Base-by-base conservation (phyloP, 306 rosid species). In the Spatholobus suberectus region DNA sequence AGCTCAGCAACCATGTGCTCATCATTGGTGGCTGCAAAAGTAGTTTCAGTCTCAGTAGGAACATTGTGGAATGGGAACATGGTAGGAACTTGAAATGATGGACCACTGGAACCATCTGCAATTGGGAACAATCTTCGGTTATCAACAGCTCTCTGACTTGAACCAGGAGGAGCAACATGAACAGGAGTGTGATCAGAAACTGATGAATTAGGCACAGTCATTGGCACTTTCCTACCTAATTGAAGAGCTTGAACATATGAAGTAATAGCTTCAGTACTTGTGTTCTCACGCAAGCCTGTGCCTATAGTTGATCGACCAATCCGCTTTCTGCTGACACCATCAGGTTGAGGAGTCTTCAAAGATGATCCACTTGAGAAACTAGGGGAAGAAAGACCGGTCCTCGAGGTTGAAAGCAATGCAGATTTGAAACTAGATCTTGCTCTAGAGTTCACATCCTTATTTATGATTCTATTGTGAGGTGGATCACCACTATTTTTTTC, bases 291-390 rank as follows among this genome's bases (percentile, higher is more conserved):
- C 80, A 62, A 65, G 82, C 84, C 90, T 5, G 87, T 59, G 66
- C 83, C 86, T 29, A 58, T 11, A 13, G 83, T 80, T 41, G 85
- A 44, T 5, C 23, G 66, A 15, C 34, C 74, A 84, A 34, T 87
- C 86, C 87, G 76, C 52, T 87, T 89, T 87, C 86, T 81, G 73
- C 35, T 88, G 71, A 82, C 89, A 63, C 83, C 88, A 68, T 88
- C 92, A 13, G 89, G 83, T 37, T 62, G 89, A 80, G 86, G 73
- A 75, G 80, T 80, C 80, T 75, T 88, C 8, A 76, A 85, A 20
- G 91, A 63, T 41, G 87, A 83, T 67, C 84, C 93, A 72, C 81
- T 91, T 88, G 90, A 86, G 66, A 91, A 83, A 89, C 84, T 86
- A 78, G 79, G 89, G 5, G 91, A 83, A 35, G 91, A 7, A 14